Evolutionary conservation across 192 early-diverging fungal genomes (phyloP).

Genomic region (Backusella australiensis): DNA sequence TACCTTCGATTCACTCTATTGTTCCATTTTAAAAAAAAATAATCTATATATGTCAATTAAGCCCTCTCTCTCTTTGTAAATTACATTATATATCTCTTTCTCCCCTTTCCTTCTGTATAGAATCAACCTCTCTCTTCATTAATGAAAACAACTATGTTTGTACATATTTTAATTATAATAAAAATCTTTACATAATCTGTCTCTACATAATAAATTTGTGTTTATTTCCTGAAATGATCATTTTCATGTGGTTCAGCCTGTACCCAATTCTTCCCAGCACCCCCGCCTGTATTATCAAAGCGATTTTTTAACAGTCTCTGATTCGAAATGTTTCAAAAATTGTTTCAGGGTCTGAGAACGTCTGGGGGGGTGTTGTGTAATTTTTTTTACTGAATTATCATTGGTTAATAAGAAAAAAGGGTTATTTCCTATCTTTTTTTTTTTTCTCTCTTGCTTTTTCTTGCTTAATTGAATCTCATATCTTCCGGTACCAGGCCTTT

Average conservation of each 20-base stretch:
- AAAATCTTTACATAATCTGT: neutral
- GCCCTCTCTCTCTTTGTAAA: neutral
- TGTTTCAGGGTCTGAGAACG: neutral
- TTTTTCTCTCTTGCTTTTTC: neutral
- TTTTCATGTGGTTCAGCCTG: neutral
- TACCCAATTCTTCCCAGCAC: neutral
- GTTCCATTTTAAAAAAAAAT: slow-evolving; percentile 11
- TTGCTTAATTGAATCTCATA: neutral
- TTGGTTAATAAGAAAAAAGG: neutral
- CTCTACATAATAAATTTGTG: neutral
- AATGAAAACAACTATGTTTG: neutral
- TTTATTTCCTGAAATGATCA: neutral
- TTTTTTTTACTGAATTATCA: neutral
- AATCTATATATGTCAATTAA: neutral
- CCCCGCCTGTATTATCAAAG: neutral
- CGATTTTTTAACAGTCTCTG: neutral
- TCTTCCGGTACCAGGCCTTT: neutral
- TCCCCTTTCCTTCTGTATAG: slow-evolving; percentile 3
- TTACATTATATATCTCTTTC: neutral
- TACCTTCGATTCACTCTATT: slow-evolving; percentile 23
- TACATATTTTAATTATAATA: slow-evolving; percentile 5
- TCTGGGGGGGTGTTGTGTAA: neutral
- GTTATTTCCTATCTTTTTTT: neutral
- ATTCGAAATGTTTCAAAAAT: neutral
- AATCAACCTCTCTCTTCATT: neutral